phyloP scores from a whole-genome alignment of 1,284 basidiomycete genomes.

The Trametes polyzona region DNA sequence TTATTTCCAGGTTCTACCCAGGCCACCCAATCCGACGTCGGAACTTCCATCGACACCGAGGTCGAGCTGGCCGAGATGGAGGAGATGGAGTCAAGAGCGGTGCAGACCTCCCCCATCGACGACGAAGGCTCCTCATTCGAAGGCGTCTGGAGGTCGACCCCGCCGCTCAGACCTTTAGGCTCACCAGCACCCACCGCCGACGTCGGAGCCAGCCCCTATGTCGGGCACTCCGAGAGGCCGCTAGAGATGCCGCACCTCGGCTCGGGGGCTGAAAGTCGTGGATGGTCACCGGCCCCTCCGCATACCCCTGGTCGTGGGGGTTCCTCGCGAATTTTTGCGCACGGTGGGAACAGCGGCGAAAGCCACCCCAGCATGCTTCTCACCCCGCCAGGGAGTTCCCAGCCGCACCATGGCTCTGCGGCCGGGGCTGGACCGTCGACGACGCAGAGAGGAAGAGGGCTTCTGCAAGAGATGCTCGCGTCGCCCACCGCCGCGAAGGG shows the following conservation, averaged over 20 bases:
- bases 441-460: not conserved
- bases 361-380: constrained; percentile 17
- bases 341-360: constrained; percentile 19
- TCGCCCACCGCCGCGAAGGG: constrained; percentile 23
- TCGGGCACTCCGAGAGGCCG: not conserved
- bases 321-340: constrained; percentile 6
- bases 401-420: constrained; percentile 7
- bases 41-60: constrained; percentile 17
- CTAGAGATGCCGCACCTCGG: not conserved
- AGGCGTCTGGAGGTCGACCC: constrained; percentile 6
- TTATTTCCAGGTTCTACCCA: constrained; percentile 3
- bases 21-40: constrained; percentile 17
- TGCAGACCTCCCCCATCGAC: constrained; percentile 19
- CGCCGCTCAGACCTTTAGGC: constrained; percentile 6
- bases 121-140: constrained; percentile 16
- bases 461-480: constrained; percentile 3
- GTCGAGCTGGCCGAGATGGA: constrained; percentile 17
- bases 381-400: constrained; percentile 29
- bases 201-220: constrained; percentile 9
- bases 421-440: constrained; percentile 9
- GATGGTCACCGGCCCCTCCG: constrained; percentile 13
- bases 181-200: constrained; percentile 3
- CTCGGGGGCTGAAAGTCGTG: constrained; percentile 8
- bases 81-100: constrained; percentile 18
- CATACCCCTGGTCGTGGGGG: constrained; percentile 19